Conservation (phyloP, 768 basidiomycete genomes). For the Mycena leptocephala region DNA sequence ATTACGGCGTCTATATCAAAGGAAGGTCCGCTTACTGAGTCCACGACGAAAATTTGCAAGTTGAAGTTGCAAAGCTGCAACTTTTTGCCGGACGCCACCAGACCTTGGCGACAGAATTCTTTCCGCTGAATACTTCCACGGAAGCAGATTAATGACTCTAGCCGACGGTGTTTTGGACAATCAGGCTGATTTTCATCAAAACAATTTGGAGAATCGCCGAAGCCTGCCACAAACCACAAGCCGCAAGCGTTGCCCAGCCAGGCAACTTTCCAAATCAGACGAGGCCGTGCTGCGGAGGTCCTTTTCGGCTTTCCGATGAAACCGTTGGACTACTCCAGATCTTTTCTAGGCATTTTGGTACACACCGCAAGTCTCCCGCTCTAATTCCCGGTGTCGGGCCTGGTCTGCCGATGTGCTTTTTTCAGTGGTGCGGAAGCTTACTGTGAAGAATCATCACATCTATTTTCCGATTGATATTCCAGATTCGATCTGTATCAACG, state of each 20-base stretch:
- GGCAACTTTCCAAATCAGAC: conserved; percentile 30
- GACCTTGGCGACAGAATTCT: not conserved
- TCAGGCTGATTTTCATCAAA: not conserved
- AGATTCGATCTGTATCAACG: conserved; percentile 19
- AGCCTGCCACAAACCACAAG: no score
- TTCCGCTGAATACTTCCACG: conserved; percentile 9
- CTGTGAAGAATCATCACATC: not conserved
- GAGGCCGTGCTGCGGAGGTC: conserved; percentile 14
- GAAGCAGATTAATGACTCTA: conserved; percentile 19
- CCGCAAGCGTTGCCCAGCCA: conserved; percentile 4
- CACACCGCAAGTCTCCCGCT: not conserved
- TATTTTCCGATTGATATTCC: conserved; percentile 26
- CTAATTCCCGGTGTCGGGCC: conserved; percentile 5
- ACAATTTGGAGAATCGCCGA: not conserved
- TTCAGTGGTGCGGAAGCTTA: not conserved
- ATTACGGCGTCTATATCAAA: not conserved
- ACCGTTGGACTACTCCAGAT: not conserved
- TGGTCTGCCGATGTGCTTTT: not conserved
- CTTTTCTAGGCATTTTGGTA: not conserved
- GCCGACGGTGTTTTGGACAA: conserved; percentile 15
- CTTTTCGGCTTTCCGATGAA: not conserved
- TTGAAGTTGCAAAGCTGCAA: not conserved
- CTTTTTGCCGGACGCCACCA: not conserved
- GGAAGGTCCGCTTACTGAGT: not conserved
- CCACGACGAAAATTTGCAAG: no score